Base-by-base conservation (phyloP, 169 alveolate genomes). In the Plasmodium gallinaceum region DNA sequence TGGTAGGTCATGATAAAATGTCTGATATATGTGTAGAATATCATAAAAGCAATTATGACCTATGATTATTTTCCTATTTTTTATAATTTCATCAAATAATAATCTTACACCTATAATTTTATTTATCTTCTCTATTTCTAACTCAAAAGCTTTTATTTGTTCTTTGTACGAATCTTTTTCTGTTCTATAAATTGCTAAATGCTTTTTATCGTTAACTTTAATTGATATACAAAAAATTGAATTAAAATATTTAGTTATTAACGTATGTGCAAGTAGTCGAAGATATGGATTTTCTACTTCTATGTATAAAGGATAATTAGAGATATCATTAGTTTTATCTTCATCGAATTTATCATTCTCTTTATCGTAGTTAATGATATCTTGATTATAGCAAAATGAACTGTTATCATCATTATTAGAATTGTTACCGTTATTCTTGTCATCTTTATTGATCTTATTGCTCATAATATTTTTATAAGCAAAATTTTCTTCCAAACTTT, bases 1-100 rank as follows among this genome's bases (percentile, higher is more conserved):
- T 12, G 98, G 97, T 46, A 96, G 78, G 10, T 94, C 97, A 26
- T 95, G 95, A 88, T 92, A 94, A 76, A 95, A 95, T 32, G 96
- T 94, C 57, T 96, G 98, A 88, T 93, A 95, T 68, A 96, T 76
- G 85, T 96, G 98, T 60, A 95, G 74, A 52, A 96, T 76, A 74
- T 96, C 98, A 75, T 95, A 95, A 85, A 96, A 96, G 66, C 98
- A 96, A 92, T 95, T 95, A 92, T 96, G 98, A 57, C 98, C 98
- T 6, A 95, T 96, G 1, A 96, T 74, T 20, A 95, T 88, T 68
- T 94, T 94, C 39, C 75, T 73, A 66, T 80, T 42, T 72, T 76
- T 73, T 20, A 93, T 64, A 10, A 95, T 89, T 66, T 83, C 96
- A 74, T 96, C 98, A 43, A 96, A 78, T 43, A 96, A 90, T 86